Base-by-base conservation (phyloP, 306 rosid genomes). In the Quercus rubra region DNA sequence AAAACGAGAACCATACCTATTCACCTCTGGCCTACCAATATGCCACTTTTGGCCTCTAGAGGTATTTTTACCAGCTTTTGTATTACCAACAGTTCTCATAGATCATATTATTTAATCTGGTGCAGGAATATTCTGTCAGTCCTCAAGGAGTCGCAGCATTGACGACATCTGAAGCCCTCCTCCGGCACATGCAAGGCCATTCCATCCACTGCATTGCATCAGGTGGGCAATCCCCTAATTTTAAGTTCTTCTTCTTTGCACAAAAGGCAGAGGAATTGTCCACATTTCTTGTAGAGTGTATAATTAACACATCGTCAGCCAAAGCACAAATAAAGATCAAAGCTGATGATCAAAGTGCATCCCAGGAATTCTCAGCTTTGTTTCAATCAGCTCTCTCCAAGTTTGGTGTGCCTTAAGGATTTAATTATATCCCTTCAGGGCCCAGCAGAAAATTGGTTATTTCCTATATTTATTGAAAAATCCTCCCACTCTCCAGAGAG, bases 211-310 rank as follows among this genome's bases (percentile, higher is more conserved):
- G 97, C 90, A 93, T 93, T 67, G 99, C 99, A 21, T 91, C 98
- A 18, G 99, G 99, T 4, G 98, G 99, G 21, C 96, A 90, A 84
- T 59, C 98, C 77, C 97, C 99, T 6, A 89, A 89, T 89, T 91
- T 88, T 80, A 96, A 96, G 88, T 93, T 90, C 90, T 96, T 96
- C 80, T 96, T 96, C 97, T 93, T 91, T 76, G 98, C 96, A n/a
- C 98, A 93, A 69, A 90, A 96, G 70, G 97, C 89, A 28, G 96
- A 90, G 79, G 92, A 82, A 76, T 75, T 89, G n/a, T 89, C 97
- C 4, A 75, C 84, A 49, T 96, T 90, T 84, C 97, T 96, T 70
- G 89, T 93, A n/a, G 99, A 96, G 87, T 96, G 96, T 81, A 18
- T 93, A 71, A 90, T 96, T 91, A 96, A 88, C 93, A 89, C 98